Evolutionary conservation across 192 early-diverging fungal species (phyloP).

Genomic region (Coemansia sp.): DNA sequence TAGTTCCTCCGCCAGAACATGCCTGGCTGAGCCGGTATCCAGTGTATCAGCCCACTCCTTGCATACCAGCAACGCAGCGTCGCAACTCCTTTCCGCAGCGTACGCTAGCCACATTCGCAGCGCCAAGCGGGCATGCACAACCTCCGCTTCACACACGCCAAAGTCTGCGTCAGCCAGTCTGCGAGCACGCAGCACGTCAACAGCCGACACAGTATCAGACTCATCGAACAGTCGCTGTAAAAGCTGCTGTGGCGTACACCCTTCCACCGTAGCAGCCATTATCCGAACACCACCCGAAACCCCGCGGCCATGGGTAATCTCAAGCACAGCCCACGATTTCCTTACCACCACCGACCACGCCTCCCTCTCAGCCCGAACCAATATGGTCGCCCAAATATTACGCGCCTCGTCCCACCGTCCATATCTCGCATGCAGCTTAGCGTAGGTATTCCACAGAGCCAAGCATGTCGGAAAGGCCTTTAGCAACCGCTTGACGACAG

Average conservation of each 20-base stretch:
- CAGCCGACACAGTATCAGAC: neutral
- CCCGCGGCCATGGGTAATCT: constrained; percentile 28
- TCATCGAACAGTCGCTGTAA: neutral
- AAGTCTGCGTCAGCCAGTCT: neutral
- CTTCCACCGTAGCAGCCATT: constrained; percentile 1
- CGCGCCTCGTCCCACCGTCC: constrained; percentile 35
- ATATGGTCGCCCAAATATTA: constrained; percentile 24
- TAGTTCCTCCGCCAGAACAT: neutral
- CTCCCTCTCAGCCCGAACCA: constrained; percentile 1
- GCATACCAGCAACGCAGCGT: neutral
- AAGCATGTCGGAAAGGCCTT: constrained; percentile 12
- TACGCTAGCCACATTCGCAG: constrained; percentile 33
- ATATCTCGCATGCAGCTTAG: constrained; percentile 34
- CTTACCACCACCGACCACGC: constrained; percentile 27
- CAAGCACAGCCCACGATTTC: constrained; percentile 39
- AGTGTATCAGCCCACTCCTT: neutral
- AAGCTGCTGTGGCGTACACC: constrained; percentile 2
- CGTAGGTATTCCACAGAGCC: constrained; percentile 36
- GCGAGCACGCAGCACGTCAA: constrained; percentile 12
- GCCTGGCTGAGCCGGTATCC: neutral
- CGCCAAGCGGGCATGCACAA: neutral
- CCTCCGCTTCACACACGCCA: neutral
- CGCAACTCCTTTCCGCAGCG: constrained; percentile 6
- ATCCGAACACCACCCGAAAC: constrained; percentile 12
- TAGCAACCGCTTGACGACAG: constrained; percentile 16